phyloP scores from a whole-genome alignment of 2,329 filamentous ascomycete species.

The Colletotrichum sp. region DNA sequence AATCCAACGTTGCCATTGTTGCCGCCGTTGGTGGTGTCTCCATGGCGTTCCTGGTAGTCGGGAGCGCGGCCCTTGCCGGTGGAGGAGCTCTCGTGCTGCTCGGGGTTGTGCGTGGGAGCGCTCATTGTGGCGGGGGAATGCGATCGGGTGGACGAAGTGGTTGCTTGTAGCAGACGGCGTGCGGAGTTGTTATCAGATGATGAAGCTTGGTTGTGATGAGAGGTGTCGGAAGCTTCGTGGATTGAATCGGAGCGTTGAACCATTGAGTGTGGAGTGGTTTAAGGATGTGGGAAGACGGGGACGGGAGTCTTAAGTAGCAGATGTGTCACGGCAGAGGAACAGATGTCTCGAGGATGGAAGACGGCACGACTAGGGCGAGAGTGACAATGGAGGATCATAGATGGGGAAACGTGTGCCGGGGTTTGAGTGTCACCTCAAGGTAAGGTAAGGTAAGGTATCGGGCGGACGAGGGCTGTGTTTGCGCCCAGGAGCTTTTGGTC shows the following conservation, averaged over 20 bases:
- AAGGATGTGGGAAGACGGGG: neutral
- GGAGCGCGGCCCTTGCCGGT: conserved; percentile 19
- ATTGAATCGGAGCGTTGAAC: neutral
- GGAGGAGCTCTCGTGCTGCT: conserved; percentile 10
- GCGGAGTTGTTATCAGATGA: conserved; percentile 22
- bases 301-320: conserved; percentile 15
- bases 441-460: neutral
- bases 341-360: conserved; percentile 6
- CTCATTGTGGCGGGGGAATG: conserved; percentile 18
- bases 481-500: conserved; percentile 6
- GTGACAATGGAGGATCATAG: neutral
- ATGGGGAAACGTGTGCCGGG: neutral
- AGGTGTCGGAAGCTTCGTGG: neutral
- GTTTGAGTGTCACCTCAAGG: neutral
- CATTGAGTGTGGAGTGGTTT: neutral
- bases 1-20: conserved; percentile 42
- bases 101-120: neutral
- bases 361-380: neutral
- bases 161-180: conserved; percentile 4
- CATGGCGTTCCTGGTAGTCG: conserved; percentile 12
- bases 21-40: conserved; percentile 21
- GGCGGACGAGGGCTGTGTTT: conserved; percentile 11
- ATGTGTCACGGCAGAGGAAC: neutral
- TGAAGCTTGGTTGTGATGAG: neutral
- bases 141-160: neutral